phyloP scores from a whole-genome alignment of 768 basidiomycete genomes.

The Porphyrellus cyaneotinctus region DNA sequence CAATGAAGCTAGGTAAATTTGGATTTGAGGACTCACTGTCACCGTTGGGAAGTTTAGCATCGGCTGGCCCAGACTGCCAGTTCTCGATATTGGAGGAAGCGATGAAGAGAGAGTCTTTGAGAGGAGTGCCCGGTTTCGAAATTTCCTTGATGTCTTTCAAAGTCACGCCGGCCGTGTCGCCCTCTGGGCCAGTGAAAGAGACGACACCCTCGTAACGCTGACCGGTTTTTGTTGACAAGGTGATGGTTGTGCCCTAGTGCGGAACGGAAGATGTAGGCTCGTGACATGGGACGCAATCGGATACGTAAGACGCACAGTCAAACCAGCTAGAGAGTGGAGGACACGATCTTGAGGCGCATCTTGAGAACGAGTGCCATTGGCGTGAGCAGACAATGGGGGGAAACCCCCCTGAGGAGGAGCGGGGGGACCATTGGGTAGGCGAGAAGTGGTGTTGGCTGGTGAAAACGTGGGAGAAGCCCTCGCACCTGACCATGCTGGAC shows the following conservation, averaged over 20 bases:
- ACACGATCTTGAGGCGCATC: conserved; percentile 54
- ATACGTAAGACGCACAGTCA: conserved; percentile 53
- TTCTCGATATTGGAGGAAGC: conserved; percentile 67
- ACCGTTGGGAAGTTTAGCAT: conserved; percentile 63
- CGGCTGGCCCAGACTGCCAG: conserved; percentile 73
- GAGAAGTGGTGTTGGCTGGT: conserved; percentile 39
- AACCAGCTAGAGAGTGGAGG: conserved; percentile 61
- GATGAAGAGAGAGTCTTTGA: conserved; percentile 68
- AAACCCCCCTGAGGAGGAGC: conserved; percentile 35
- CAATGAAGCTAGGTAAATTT: neutral
- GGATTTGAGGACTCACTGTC: conserved; percentile 50
- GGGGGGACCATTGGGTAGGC: conserved; percentile 41
- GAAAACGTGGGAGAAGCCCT: conserved; percentile 72
- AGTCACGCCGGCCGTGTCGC: conserved; percentile 67
- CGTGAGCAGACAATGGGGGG: conserved; percentile 41
- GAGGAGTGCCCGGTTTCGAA: conserved; percentile 57
- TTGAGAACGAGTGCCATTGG: conserved; percentile 45
- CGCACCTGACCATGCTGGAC: conserved; percentile 61
- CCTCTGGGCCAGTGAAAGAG: conserved; percentile 54
- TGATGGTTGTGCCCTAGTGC: conserved; percentile 70
- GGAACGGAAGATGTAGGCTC: conserved; percentile 17
- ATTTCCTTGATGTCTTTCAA: conserved; percentile 78
- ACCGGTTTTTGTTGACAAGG: conserved; percentile 65
- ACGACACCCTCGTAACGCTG: conserved; percentile 75
- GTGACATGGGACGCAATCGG: conserved; percentile 7